Evolutionary conservation across 129 eudicot species (phyloP), one percentile per base, ranked within the genome.

Genomic region (Ambrosia trifida): DNA sequence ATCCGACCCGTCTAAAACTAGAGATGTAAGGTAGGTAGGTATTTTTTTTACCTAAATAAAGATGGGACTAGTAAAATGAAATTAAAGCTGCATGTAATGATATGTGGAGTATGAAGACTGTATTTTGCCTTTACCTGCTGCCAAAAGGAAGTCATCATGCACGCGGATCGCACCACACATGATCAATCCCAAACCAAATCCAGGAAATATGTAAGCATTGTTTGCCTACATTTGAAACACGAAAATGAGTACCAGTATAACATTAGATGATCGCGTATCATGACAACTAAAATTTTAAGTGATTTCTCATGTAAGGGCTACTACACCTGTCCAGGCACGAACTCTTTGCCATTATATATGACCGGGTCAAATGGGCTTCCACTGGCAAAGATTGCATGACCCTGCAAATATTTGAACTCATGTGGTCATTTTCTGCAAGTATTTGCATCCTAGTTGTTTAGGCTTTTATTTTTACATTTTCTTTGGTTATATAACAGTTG

Each of bases 281-380:
- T 57, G 19, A 17, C 2, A 76, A 41, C 52, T 35, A 70, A 24
- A 44, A 36, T 68, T 13, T 5, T 12, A 76, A 52, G 41, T 57
- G 11, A 54, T 13, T 7, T 51, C 7, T 30, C 51, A 44, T 56
- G 14, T 3, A 54, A 54, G 51, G 4, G 36, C 53, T 64, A 58
- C 53, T 64, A 58, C 20, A 95, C 99, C 99, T 95, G 99, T 62
- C 99, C 97, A 38, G 99, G 91, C 52, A 84, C 81, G 7, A 75
- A 84, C 79, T 76, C 80, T 64, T 77, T 82, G 50, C 97, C 99
- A 9, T 95, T 72, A 52, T 78, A 88, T 49, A 74, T 84, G 38
- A 92, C 88, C 0, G 96, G 98, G 64, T 76, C 85, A 70, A 92
- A 92, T 30, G 98, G 98, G 82, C 99, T 95, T 80, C 99, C 99